These are phyloP conservation scores for Oleoguttula mirabilis DNA, from an alignment of 495 filamentous ascomycete genomes.

Conservation along the genomic window DNA sequence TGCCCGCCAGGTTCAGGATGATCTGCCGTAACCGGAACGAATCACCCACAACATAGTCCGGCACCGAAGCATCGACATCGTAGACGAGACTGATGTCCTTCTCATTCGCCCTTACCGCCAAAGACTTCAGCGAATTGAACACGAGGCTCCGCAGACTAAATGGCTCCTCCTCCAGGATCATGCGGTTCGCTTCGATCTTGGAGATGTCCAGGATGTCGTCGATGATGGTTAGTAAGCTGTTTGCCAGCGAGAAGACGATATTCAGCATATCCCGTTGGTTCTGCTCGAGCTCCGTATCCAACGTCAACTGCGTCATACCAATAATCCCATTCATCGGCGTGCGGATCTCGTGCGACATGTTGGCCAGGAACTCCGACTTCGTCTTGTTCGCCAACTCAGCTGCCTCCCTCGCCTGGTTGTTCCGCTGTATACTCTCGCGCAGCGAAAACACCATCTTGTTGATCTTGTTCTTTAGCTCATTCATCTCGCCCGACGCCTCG, in stretches of 20 bases:
- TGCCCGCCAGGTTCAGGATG: slow-evolving; percentile 70
- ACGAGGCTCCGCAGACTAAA: slow-evolving; percentile 92
- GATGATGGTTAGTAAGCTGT: slow-evolving; percentile 95
- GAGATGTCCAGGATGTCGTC: slow-evolving; percentile 98
- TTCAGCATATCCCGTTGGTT: slow-evolving; percentile 98
- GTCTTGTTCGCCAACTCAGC: slow-evolving; percentile 96
- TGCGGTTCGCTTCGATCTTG: slow-evolving; percentile 98
- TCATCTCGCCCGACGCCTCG: slow-evolving; percentile 97
- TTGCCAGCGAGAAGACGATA: slow-evolving; percentile 94
- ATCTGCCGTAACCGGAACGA: slow-evolving; percentile 95
- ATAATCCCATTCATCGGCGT: slow-evolving; percentile 87
- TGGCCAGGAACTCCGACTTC: slow-evolving; percentile 96
- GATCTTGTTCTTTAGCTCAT: slow-evolving; percentile 97
- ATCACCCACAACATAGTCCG: slow-evolving; percentile 93
- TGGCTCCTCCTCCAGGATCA: slow-evolving; percentile 97
- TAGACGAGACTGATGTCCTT: slow-evolving; percentile 90
- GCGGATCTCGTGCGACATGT: slow-evolving; percentile 98
- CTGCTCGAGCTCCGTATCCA: slow-evolving; percentile 88
- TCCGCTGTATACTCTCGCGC: slow-evolving; percentile 91
- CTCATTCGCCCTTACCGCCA: slow-evolving; percentile 96
- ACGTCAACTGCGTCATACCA: slow-evolving; percentile 90
- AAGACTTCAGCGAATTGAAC: slow-evolving; percentile 93
- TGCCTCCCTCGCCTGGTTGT: slow-evolving; percentile 91
- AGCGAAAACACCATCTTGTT: slow-evolving; percentile 98
- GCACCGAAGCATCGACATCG: slow-evolving; percentile 83